These are phyloP conservation scores for Pichia manshurica DNA, from an alignment of 805 yeast species.

Conservation along the genomic window DNA sequence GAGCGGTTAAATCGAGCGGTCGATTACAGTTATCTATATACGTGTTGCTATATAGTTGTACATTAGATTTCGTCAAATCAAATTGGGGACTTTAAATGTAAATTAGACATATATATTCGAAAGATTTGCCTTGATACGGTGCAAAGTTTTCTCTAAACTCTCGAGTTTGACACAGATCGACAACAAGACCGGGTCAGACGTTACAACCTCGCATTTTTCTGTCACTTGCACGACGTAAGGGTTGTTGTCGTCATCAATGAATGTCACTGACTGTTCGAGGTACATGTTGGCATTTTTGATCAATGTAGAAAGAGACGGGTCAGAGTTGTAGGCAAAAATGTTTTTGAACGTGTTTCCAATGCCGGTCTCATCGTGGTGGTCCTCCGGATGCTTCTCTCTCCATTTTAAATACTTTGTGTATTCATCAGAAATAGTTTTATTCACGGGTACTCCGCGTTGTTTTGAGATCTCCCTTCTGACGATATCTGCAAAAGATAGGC, in stretches of 20 bases:
- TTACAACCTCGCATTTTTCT: conserved; percentile 53
- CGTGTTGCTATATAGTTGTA: no score
- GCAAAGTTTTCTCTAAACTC: conserved; percentile 48
- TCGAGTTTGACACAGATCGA: conserved; percentile 59
- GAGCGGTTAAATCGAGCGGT: background rate
- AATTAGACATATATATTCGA: background rate
- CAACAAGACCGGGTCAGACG: conserved; percentile 63
- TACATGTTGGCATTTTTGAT: conserved; percentile 42
- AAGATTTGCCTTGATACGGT: conserved; percentile 26
- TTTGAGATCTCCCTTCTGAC: conserved; percentile 49
- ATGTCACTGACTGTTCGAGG: conserved; percentile 59
- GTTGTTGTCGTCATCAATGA: conserved; percentile 33
- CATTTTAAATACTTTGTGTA: conserved; percentile 32
- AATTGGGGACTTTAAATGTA: no score
- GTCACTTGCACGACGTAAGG: conserved; percentile 52
- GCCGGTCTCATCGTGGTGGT: conserved; percentile 12
- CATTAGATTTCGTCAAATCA: no score
- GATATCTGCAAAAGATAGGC: conserved; percentile 49
- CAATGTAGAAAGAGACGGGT: conserved; percentile 31
- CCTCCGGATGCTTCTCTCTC: conserved; percentile 20
- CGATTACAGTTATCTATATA: no score
- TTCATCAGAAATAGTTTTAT: conserved; percentile 36
- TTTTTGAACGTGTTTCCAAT: conserved; percentile 21
- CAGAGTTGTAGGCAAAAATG: conserved; percentile 20
- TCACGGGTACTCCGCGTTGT: conserved; percentile 35